Evolutionary conservation across 805 yeast species (phyloP), one percentile per base, ranked within the genome.

Genomic region (Lipomyces yamanashiensis): DNA sequence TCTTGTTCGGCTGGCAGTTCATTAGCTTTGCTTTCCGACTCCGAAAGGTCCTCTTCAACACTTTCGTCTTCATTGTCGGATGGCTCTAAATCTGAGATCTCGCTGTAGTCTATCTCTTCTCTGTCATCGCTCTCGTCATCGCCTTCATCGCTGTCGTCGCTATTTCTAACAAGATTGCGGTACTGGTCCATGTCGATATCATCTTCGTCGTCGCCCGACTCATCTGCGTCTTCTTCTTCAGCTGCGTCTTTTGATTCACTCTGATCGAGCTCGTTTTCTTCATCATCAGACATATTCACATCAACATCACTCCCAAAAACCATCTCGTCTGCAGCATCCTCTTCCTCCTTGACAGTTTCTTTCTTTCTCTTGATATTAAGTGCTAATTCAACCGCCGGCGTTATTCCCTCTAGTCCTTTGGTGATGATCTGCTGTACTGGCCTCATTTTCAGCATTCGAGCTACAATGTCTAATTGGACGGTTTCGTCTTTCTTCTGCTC

Each of bases 1-100:
- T 10, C 54, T 4, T 60, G 71, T 4, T 59, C 67, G 4, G 61
- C 75, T 6, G 70, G 75, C 0, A 63, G 72, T 43, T 68, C 66
- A 5, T 23, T 49, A 9, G 33, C 43, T 12, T 45, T 33, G n/a
- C 34, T 45, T 19, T 19, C 19, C 2, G 54, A 13, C 37, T 19
- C 19, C 21, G 40, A 15, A n/a, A 34, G 3, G 10, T 40, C 57
- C n/a, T 8, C 15, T 21, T 33, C 44, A 13, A 21, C 52, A 9
- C 33, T 17, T 8, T 8, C 23, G 2, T 58, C 55, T 6, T 21
- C 49, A 15, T 28, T 28, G 28, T 50, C 58, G 4, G 59, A 56
- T 15, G 57, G 57, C 21, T 61, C 58, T 19, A 37, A 40, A 17
- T 53, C 59, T 39, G 61, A 47, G 9, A 58, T 19, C 44, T 59